Base-by-base conservation (phyloP, 2,329 filamentous ascomycete genomes). In the Furcasterigmium furcatum region DNA sequence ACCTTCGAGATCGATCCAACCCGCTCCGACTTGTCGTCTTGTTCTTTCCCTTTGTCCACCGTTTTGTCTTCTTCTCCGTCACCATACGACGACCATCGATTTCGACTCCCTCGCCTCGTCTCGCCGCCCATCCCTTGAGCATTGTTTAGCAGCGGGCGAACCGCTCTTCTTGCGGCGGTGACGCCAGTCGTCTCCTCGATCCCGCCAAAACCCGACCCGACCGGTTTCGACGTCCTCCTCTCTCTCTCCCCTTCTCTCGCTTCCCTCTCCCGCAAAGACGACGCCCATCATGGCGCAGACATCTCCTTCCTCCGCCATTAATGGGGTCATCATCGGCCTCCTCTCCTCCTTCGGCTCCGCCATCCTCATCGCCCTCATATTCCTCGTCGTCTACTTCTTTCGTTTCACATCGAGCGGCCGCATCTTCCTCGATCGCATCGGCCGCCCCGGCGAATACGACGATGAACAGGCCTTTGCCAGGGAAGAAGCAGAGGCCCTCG, bases 321-420 rank as follows among this genome's bases (percentile, higher is more conserved):
- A 80, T 53, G 92, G 92, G 65, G 88, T 97, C 59, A 79, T 97
- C 66, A 97, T 99, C 64, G 94, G 92, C 55, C 84, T 99, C 61
- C 77, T 96, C 51, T 96, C 91, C 32, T 95, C 92, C 13, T 92
- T 97, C 67, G 92, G 91, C 51, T 95, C 91, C 32, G 92, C 92
- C 38, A 81, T 88, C 25, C 74, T 96, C 47, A 90, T 95, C 51
- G 85, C 88, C 47, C 65, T 95, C 51, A 75, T 95, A 47, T 84
- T 92, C 57, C 75, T 87, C 44, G 72, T 94, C 61, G 83, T 97
- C 63, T 96, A 96, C 68, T 94, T 96, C 72, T 94, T 97, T 68
- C 83, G 88, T 69, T 95, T 95, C 65, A 96, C 92, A 30, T 82
- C 78, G 45, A 86, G 86, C 42, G 92, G 92, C 36, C 83, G 92